Evolutionary conservation across 1,284 basidiomycete species (phyloP).

Genomic region (Leccinum insolens): DNA sequence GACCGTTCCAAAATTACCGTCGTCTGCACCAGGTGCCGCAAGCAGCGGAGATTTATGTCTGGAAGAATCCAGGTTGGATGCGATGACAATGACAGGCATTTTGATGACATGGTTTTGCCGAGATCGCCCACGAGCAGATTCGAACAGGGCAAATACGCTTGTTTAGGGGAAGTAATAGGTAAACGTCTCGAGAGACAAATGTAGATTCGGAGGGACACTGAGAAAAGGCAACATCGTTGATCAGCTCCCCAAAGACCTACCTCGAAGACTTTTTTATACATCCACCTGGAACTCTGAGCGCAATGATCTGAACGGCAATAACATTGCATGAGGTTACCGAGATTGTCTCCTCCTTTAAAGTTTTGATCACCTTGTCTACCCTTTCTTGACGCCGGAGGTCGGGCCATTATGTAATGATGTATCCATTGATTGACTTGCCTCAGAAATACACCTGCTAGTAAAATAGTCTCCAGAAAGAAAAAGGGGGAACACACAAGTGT

Average conservation of each 20-base stretch:
- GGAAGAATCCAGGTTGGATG: constrained; percentile 57
- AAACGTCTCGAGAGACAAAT: constrained; percentile 37
- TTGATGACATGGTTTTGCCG: fast-evolving
- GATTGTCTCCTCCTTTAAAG: constrained; percentile 9
- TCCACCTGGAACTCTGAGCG: constrained; percentile 22
- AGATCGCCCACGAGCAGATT: constrained; percentile 26
- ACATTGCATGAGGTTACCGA: constrained; percentile 18
- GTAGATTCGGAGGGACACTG: constrained; percentile 6
- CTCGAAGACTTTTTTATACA: constrained; percentile 19
- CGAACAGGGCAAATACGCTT: constrained; percentile 52
- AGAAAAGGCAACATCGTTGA: neutral
- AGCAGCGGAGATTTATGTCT: constrained; percentile 35
- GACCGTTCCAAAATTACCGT: constrained; percentile 88
- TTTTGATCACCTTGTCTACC: constrained; percentile 10
- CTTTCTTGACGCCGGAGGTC: constrained; percentile 16
- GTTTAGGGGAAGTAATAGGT: constrained; percentile 59
- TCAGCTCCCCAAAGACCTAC: neutral
- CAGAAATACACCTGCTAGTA: neutral
- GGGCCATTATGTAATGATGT: constrained; percentile 21
- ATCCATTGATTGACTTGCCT: neutral
- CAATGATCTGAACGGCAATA: constrained; percentile 21
- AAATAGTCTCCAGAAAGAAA: neutral
- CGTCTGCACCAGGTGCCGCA: constrained; percentile 63
- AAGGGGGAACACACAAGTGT: neutral
- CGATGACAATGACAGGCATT: constrained; percentile 28